Evolutionary conservation across 352 stramenopile genomes (phyloP), one percentile per base, ranked within the genome.

Genomic region (Globisporangium uncinulatum): DNA sequence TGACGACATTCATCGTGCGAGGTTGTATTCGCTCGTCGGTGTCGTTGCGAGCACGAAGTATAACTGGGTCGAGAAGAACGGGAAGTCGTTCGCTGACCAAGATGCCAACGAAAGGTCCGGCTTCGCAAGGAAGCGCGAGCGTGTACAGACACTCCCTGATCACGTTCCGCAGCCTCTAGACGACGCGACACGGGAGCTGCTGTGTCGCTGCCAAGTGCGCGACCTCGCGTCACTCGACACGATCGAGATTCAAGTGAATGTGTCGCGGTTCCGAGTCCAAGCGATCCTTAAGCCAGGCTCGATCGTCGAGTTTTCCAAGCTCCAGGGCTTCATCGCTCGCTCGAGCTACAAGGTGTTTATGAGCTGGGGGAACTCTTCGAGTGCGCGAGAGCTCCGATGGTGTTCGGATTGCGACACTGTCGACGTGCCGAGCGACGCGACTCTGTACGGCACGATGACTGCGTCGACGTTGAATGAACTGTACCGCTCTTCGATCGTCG

Each of bases 281-380:
- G 68, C 57, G 7, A 42, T 45, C 4, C 46, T 88, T 17, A 66
- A 74, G 36, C 21, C 56, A n/a, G 49, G 68, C 44, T 47, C 19
- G 21, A 36, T 87, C 3, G 74, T 88, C 5, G 73, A 87, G 42
- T 66, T 89, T 17, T 71, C 66, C n/a, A 76, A 67, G 24, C 57
- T 89, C 6, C 69, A 87, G 47, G 71, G 69, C 4, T 86, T 83
- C 50, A 64, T 86, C 8, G 73, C 79, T 15, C 64, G 82, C 21
- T 68, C 71, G 0, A 80, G 63, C 10, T 90, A 78, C 66, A 89
- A 87, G 45, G 64, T 79, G 2, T 90, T 74, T 51, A 36, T 90
- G 49, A 84, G 66, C 14, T 92, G 79, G 82, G 66, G 68, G 39
- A 59, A 72, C 36, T 56, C 57, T 14, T 76, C 72, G 43, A 54